A percentile compares a stretch with the other conserved stretches of the same genome.
Evolutionary conservation across 1,284 basidiomycete genomes (phyloP).

Genomic region (Xanthoconium separans): DNA sequence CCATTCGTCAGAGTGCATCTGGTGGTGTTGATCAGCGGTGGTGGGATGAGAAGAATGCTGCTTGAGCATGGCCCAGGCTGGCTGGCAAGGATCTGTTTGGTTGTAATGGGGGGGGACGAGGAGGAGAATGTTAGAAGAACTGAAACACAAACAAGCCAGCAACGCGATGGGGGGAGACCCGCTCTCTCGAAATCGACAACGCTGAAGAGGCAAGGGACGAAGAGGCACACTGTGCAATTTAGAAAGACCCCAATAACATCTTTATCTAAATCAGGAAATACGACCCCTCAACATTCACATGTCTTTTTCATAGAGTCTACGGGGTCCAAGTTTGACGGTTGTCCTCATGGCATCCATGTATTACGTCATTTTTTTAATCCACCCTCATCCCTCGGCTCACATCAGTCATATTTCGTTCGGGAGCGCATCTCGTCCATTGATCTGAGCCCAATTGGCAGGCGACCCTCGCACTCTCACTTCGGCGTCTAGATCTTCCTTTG

Average conservation of each 20-base stretch:
- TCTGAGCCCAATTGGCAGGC: neutral
- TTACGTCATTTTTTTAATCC: conserved; percentile 21
- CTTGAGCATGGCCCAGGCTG: conserved; percentile 10
- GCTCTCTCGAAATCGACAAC: conserved; percentile 17
- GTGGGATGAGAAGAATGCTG: neutral
- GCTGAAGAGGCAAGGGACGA: conserved; percentile 22
- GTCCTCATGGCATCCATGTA: conserved; percentile 22
- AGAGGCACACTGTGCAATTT: conserved; percentile 18
- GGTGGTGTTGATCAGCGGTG: conserved; percentile 8
- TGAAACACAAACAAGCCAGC: neutral
- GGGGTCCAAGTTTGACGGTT: conserved; percentile 21
- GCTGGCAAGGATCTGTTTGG: neutral
- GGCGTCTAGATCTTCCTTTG: no score
- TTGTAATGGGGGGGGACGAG: neutral
- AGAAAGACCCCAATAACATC: conserved; percentile 17
- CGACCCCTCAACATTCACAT: conserved; percentile 32
- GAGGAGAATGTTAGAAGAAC: conserved; percentile 3
- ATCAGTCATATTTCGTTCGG: conserved; percentile 6
- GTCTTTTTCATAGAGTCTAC: conserved; percentile 4
- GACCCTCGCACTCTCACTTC: neutral
- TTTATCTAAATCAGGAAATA: neutral
- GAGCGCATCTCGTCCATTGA: conserved; percentile 11
- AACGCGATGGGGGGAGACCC: neutral
- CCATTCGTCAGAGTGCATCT: conserved; percentile 49
- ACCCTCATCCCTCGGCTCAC: conserved; percentile 8